Evolutionary conservation across 148 eudicot genomes (phyloP).

Genomic region (Persicaria tinctoria): DNA sequence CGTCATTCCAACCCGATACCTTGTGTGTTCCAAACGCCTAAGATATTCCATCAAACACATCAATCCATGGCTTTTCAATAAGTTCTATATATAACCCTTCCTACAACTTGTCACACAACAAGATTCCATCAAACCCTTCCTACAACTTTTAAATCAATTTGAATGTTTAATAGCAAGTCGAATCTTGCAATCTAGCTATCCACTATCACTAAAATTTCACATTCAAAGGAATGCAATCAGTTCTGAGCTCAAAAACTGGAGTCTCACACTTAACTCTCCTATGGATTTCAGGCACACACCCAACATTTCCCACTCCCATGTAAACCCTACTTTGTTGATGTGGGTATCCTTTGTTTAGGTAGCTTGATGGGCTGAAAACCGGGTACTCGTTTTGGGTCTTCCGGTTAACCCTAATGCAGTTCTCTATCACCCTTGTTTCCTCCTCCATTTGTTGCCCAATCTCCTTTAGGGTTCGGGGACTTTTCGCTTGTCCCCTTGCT

Average conservation of each 20-base stretch:
- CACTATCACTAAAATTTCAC: conserved; percentile 22
- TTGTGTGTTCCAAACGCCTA: too few relatives aligned
- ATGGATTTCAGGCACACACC: conserved; percentile 14
- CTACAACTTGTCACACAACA: too few relatives aligned
- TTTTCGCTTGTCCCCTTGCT: background rate
- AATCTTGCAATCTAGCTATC: conserved; percentile 4
- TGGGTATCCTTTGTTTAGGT: conserved; percentile 44
- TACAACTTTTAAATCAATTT: background rate
- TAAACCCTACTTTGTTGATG: conserved; percentile 29
- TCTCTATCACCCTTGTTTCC: conserved; percentile 51
- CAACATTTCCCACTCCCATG: conserved; percentile 11
- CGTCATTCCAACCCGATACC: too few relatives aligned
- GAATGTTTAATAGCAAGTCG: background rate
- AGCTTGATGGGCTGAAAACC: conserved; percentile 26
- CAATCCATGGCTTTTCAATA: too few relatives aligned
- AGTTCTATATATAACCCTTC: too few relatives aligned
- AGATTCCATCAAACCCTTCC: too few relatives aligned
- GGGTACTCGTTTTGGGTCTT: conserved; percentile 24
- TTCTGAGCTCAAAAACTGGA: conserved; percentile 36
- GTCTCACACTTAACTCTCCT: conserved; percentile 26
- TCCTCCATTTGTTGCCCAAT: conserved; percentile 35
- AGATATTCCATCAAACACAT: too few relatives aligned
- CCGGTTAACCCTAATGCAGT: conserved; percentile 42
- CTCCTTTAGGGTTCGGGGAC: conserved; percentile 13
- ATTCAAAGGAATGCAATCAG: conserved; percentile 20